Conservation (phyloP, 1,284 basidiomycete genomes). For the Fomitopsis betulina region DNA sequence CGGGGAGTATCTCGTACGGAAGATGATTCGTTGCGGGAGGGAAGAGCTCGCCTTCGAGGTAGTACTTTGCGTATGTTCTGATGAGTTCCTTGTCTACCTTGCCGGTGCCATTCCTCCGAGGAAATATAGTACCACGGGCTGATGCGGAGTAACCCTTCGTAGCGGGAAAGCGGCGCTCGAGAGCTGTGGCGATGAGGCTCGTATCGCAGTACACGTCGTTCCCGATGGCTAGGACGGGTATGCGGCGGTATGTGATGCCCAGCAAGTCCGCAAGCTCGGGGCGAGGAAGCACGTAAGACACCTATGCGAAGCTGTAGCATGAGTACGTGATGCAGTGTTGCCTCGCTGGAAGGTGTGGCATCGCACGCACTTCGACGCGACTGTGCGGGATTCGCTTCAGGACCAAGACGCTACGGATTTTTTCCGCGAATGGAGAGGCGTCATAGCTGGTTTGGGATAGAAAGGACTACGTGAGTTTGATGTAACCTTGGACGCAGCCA, state of each 20-base stretch:
- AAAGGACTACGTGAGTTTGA: not conserved
- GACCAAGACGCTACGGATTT: constrained; percentile 43
- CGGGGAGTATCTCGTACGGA: constrained; percentile 44
- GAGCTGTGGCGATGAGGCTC: constrained; percentile 39
- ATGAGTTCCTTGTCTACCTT: constrained; percentile 40
- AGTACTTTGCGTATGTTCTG: constrained; percentile 42
- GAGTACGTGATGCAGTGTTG: not conserved
- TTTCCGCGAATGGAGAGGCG: constrained; percentile 44
- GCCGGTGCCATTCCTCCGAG: constrained; percentile 35
- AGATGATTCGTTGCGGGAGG: constrained; percentile 33
- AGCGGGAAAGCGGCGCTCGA: constrained; percentile 47
- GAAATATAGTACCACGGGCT: constrained; percentile 39
- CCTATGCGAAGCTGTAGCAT: constrained; percentile 24
- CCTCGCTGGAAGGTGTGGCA: not conserved
- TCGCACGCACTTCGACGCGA: constrained; percentile 36
- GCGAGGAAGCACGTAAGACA: constrained; percentile 40
- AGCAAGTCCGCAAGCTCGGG: constrained; percentile 47
- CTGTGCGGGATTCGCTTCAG: constrained; percentile 45
- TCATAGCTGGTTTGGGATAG: constrained; percentile 37
- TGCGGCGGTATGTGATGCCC: constrained; percentile 48
- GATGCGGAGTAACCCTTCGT: constrained; percentile 32
- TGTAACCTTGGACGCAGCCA: not conserved
- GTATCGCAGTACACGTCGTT: constrained; percentile 54
- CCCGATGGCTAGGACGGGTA: constrained; percentile 53
- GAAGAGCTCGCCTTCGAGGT: constrained; percentile 41